phyloP scores from a whole-genome alignment of 2,329 filamentous ascomycete genomes.

The Penicillium hesseltinei region DNA sequence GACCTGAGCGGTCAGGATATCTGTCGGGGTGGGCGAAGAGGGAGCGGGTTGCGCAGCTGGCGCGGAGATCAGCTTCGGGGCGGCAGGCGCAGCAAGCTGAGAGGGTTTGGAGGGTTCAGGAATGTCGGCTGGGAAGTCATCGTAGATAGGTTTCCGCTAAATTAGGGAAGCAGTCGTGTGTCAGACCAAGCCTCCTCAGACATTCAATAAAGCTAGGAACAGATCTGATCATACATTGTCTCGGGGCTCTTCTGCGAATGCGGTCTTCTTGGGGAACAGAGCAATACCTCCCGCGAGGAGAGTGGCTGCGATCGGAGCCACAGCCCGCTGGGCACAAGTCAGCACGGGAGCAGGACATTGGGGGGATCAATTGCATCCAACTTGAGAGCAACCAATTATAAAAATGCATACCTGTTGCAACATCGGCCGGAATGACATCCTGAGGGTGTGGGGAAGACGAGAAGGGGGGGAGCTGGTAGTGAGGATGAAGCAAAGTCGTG shows the following conservation, averaged over 20 bases:
- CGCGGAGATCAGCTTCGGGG: conserved; percentile 18
- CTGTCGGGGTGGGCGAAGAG: conserved; percentile 72
- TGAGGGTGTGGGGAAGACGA: conserved; percentile 24
- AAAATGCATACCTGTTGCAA: conserved; percentile 37
- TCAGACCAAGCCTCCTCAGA: conserved; percentile 4
- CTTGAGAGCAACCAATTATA: background rate
- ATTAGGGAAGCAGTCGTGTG: conserved; percentile 16
- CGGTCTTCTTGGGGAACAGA: conserved; percentile 42
- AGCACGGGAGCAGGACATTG: conserved; percentile 20
- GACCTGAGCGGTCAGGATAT: conserved; percentile 81
- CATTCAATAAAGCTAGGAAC: background rate
- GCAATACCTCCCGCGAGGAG: conserved; percentile 42
- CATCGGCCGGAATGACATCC: conserved; percentile 44
- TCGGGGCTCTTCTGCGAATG: conserved; percentile 43
- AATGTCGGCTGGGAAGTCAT: conserved; percentile 37
- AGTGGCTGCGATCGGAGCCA: conserved; percentile 41
- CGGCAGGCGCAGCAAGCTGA: conserved; percentile 14
- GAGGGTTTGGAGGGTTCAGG: conserved; percentile 27
- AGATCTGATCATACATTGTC: conserved; percentile 32
- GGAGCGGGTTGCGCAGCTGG: conserved; percentile 23
- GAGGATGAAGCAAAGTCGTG: conserved; percentile 29
- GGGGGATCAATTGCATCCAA: conserved; percentile 14
- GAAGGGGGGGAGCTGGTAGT: conserved; percentile 17
- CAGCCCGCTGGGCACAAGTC: conserved; percentile 36
- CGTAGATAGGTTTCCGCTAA: conserved; percentile 47